Base-by-base conservation (phyloP, 352 stramenopile species). In the Phytopythium montanum region DNA sequence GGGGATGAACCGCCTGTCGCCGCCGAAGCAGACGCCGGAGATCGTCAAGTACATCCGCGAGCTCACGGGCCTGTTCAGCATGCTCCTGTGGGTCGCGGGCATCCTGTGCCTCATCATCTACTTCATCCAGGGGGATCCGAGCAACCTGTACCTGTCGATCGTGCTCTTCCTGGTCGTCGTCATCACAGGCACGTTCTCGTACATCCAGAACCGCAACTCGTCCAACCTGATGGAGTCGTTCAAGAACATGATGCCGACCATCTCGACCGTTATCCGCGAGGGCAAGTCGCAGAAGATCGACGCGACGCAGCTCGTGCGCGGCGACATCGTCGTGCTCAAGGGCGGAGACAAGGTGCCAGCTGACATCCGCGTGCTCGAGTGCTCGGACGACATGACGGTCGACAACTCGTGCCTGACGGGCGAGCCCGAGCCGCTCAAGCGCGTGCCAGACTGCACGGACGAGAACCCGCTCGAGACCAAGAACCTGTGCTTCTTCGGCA, bases 11-110 rank as follows among this genome's bases (percentile, higher is more conserved):
- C 71, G 73, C 2, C 61, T 92, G 26, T 87, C 83, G 1, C 83
- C 83, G 9, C 79, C 79, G 4, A 90, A 89, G 62, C 73, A 88
- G 54, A 89, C 80, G 8, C 78, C 81, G 2, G 78, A 87, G 60
- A 86, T 88, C 44, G 48, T 93, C 62, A 88, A 89, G 69, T 90
- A 90, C 53, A 60, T 93, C 54, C 77, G 79, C 7, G 77, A 93
- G 55, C 58, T 93, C 18, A 90, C 76, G 14, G 78, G 78, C 5
- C 65, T 93, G 1, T 93, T 93, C 63, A 88, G 78, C 49, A 57
- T 93, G 36, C 44, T 93, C 34, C 57, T 93, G 29, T 89, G 77
- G 79, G 64, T 88, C 34, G 84, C 73, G 26, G 81, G 81, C 16
- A 66, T 68, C 18, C 53, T 91, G 18, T 91, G 81, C 54, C 61